Evolutionary conservation across 495 filamentous ascomycete genomes (phyloP).

Genomic region (Aspergillus panamensis): DNA sequence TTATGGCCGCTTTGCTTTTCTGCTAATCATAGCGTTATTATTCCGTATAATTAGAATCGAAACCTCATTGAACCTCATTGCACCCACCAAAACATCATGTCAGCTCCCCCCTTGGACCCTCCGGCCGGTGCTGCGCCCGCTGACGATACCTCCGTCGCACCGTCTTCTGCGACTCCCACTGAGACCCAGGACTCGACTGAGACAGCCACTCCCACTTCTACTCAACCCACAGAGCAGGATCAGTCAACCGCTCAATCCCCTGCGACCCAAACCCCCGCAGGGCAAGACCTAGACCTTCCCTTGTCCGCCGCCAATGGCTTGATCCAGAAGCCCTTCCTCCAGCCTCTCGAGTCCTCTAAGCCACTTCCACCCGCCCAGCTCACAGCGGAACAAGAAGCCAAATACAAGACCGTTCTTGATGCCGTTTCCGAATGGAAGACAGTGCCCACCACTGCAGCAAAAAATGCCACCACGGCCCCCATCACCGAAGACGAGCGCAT

Average conservation of each 20-base stretch:
- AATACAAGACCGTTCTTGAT: conserved; percentile 72
- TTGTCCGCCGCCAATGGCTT: conserved; percentile 44
- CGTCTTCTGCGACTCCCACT: not conserved
- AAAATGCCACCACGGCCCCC: conserved; percentile 56
- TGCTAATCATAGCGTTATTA: not conserved
- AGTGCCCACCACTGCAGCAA: conserved; percentile 59
- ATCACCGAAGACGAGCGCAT: conserved; percentile 77
- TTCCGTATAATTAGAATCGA: not conserved
- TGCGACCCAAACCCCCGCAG: conserved; percentile 23
- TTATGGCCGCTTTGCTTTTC: not conserved
- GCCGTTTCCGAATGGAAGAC: conserved; percentile 65
- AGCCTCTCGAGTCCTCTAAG: conserved; percentile 54
- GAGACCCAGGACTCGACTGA: conserved; percentile 13
- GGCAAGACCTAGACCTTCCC: conserved; percentile 43
- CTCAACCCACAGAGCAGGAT: conserved; percentile 14
- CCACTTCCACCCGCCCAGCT: conserved; percentile 53
- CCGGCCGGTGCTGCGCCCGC: not conserved
- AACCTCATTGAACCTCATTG: not conserved
- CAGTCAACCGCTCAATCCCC: not conserved
- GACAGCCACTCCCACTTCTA: conserved; percentile 7
- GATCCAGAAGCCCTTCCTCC: conserved; percentile 66
- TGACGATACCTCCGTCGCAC: not conserved
- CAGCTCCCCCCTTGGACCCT: conserved; percentile 6
- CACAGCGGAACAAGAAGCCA: conserved; percentile 72
- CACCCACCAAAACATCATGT: not conserved